A percentile compares a stretch with the other conserved stretches of the same genome.
Evolutionary conservation across 768 basidiomycete genomes (phyloP).

Genomic region (Mycena alexandri): DNA sequence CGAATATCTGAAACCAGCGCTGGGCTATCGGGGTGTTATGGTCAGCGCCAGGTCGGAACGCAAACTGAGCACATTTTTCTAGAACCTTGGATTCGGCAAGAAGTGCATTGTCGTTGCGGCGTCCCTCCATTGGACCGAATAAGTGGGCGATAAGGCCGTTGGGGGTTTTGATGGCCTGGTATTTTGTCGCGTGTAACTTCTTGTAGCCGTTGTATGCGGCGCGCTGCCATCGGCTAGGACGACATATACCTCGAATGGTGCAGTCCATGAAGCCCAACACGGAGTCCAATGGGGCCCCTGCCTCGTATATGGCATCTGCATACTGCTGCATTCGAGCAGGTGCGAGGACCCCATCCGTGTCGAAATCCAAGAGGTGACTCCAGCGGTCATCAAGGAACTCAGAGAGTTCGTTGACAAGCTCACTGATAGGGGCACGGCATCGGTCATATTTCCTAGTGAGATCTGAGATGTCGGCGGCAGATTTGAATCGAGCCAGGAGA

Average conservation of each 20-base stretch:
- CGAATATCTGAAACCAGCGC: constrained; percentile 1
- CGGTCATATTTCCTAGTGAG: constrained; percentile 37
- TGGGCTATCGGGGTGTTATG: neutral
- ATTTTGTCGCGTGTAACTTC: neutral
- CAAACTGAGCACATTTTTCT: constrained; percentile 18
- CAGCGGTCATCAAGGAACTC: constrained; percentile 36
- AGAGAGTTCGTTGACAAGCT: constrained; percentile 35
- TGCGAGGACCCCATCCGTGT: constrained; percentile 28
- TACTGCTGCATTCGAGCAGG: constrained; percentile 28
- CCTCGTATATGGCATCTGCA: constrained; percentile 32
- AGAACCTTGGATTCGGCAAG: constrained; percentile 31
- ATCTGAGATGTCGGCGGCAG: constrained; percentile 32
- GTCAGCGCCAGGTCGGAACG: constrained; percentile 20
- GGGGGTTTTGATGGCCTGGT: constrained; percentile 41
- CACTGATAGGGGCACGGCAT: constrained; percentile 35
- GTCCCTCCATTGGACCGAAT: constrained; percentile 41
- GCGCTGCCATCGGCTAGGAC: no score
- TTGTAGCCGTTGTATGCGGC: neutral
- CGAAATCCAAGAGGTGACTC: constrained; percentile 39
- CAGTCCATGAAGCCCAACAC: no score
- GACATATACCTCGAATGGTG: no score
- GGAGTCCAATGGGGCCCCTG: constrained; percentile 27
- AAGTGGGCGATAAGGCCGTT: constrained; percentile 44
- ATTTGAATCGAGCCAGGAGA: constrained; percentile 33
- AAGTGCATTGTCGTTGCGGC: constrained; percentile 36